phyloP scores from a whole-genome alignment of 345 rosid genomes.

The Cardamine chenopodiifolia region DNA sequence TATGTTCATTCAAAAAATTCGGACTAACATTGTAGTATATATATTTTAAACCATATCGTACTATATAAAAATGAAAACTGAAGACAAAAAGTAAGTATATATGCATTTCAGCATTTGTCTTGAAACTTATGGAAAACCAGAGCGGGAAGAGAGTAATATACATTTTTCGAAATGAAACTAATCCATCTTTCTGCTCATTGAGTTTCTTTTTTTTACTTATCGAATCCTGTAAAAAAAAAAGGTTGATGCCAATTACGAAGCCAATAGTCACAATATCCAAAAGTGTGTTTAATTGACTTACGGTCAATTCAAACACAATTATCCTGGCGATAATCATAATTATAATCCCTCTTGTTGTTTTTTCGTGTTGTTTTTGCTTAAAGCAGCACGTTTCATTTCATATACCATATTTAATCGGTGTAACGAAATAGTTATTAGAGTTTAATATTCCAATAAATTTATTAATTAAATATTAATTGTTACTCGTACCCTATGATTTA shows the following conservation, averaged over 20 bases:
- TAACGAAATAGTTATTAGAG: background rate
- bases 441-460: background rate
- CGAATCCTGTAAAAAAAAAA: background rate
- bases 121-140: background rate
- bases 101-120: background rate
- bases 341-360: background rate
- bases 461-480: too few species aligned
- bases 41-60: background rate
- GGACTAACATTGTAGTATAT: background rate
- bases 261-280: background rate
- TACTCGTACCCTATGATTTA: background rate
- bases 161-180: background rate
- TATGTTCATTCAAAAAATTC: background rate
- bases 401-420: background rate
- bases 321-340: conserved; percentile 23
- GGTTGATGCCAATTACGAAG: background rate
- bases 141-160: too few species aligned
- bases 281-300: background rate
- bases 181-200: background rate
- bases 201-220: background rate
- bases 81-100: background rate
- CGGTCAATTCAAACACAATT: conserved; percentile 23
- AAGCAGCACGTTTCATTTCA: conserved; percentile 18
- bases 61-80: background rate
- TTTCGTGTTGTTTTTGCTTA: conserved; percentile 1